Conservation (phyloP, 1,139 yeast genomes). For the Hyphopichia fennica region DNA sequence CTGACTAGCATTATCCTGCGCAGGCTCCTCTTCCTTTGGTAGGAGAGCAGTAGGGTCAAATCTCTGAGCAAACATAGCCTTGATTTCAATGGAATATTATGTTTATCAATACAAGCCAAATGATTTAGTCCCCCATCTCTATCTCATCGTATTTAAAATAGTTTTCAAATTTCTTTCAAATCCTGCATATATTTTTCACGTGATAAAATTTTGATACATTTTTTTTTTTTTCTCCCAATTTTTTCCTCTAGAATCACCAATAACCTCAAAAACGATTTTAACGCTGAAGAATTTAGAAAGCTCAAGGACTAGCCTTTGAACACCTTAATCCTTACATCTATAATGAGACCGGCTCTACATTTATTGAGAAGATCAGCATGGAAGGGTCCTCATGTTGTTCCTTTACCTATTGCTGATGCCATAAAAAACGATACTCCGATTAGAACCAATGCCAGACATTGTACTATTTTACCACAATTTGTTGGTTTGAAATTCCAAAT, state of each 20-base stretch:
- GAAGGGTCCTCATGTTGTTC: slow-evolving; percentile 95
- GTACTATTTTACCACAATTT: slow-evolving; percentile 92
- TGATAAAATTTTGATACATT: background rate
- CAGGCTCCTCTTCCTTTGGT: slow-evolving; percentile 8
- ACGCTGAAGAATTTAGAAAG: too few species aligned
- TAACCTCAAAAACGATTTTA: too few species aligned
- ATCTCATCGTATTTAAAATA: background rate
- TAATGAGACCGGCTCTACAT: slow-evolving; percentile 59
- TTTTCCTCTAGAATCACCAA: background rate
- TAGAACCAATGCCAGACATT: slow-evolving; percentile 90
- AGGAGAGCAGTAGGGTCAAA: slow-evolving; percentile 49
- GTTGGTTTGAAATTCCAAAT: slow-evolving; percentile 93
- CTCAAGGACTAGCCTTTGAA: too few species aligned
- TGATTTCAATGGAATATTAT: too few species aligned
- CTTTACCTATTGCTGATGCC: slow-evolving; percentile 87
- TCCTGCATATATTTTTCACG: background rate
- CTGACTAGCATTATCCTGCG: slow-evolving; percentile 6
- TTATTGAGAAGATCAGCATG: slow-evolving; percentile 73
- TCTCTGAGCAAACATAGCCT: slow-evolving; percentile 57
- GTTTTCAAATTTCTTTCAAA: background rate
- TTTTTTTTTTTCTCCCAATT: background rate
- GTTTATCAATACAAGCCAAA: background rate
- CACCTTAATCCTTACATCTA: too few species aligned
- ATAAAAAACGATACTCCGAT: slow-evolving; percentile 78
- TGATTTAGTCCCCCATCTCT: slow-evolving; percentile 7